Conservation (phyloP, 371 early-diverging fungal genomes). For the Basidiobolus meristosporus region DNA sequence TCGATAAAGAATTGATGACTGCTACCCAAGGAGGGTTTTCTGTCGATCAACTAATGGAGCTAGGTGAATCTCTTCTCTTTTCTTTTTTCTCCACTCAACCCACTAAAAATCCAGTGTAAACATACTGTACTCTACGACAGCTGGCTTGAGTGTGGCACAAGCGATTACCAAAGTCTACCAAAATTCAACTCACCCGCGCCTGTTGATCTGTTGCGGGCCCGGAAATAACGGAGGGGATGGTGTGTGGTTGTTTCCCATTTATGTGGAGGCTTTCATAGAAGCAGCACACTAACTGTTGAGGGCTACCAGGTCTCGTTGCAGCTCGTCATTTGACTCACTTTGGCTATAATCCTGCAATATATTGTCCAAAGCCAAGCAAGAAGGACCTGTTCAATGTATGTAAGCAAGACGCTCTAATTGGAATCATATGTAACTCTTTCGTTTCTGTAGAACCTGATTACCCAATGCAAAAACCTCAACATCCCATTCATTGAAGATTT, state of each 20-base stretch:
- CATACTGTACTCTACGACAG: slow-evolving; percentile 12
- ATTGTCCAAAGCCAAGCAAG: slow-evolving; percentile 52
- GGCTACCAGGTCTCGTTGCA: slow-evolving; percentile 51
- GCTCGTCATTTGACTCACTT: slow-evolving; percentile 77
- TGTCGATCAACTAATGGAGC: slow-evolving; percentile 78
- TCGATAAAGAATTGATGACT: slow-evolving; percentile 76
- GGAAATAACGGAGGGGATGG: slow-evolving; percentile 97
- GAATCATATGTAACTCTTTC: background rate
- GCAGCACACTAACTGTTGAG: background rate
- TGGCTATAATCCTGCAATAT: slow-evolving; percentile 60
- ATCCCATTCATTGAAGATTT: slow-evolving; percentile 29
- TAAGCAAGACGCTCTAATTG: no score
- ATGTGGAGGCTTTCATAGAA: background rate
- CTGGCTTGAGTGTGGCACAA: slow-evolving; percentile 79
- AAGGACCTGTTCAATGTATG: slow-evolving; percentile 45
- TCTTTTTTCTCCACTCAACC: background rate
- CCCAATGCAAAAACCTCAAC: slow-evolving; percentile 43
- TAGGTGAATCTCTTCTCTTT: slow-evolving; percentile 13
- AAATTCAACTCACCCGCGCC: slow-evolving; percentile 16
- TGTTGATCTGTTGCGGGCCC: slow-evolving; percentile 63
- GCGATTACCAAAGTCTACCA: slow-evolving; percentile 54
- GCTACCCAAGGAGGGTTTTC: slow-evolving; percentile 53
- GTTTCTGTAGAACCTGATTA: slow-evolving; percentile 23
- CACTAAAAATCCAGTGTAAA: background rate
- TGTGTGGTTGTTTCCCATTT: slow-evolving; percentile 2